phyloP scores from a whole-genome alignment of 2,329 filamentous ascomycete species.

The Pseudomassariella vexata region DNA sequence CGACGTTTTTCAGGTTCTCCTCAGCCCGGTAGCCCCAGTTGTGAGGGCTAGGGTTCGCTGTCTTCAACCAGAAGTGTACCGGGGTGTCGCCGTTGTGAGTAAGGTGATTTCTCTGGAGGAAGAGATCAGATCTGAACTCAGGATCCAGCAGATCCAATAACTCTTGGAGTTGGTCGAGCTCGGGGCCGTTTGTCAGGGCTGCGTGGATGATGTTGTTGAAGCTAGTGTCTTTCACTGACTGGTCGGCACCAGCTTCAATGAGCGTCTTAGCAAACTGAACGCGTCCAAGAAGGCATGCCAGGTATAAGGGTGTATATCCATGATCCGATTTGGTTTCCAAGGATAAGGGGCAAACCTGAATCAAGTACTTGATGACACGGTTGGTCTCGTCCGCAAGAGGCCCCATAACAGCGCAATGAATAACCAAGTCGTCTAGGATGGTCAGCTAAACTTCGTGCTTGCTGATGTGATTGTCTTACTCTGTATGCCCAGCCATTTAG shows the following conservation, averaged over 20 bases:
- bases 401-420: slow-evolving; percentile 60
- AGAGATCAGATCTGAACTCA: slow-evolving; percentile 49
- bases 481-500: slow-evolving; percentile 55
- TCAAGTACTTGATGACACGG: slow-evolving; percentile 58
- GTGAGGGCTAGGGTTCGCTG: slow-evolving; percentile 9
- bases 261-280: slow-evolving; percentile 53
- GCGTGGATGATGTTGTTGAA: slow-evolving; percentile 67
- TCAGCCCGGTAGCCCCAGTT: slow-evolving; percentile 12
- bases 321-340: slow-evolving; percentile 55
- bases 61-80: slow-evolving; percentile 52
- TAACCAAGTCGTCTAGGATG: slow-evolving; percentile 50
- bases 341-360: slow-evolving; percentile 53
- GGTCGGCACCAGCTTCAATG: slow-evolving; percentile 63
- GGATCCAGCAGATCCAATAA: slow-evolving; percentile 55
- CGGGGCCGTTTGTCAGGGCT: slow-evolving; percentile 30
- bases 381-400: slow-evolving; percentile 32
- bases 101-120: slow-evolving; percentile 50
- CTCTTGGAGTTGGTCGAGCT: slow-evolving; percentile 28
- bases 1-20: slow-evolving; percentile 22
- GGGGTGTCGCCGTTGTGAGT: slow-evolving; percentile 54
- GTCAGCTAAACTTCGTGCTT: too few relatives aligned
- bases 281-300: slow-evolving; percentile 56
- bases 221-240: slow-evolving; percentile 52
- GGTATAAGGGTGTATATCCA: slow-evolving; percentile 61
- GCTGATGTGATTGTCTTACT: slow-evolving; percentile 39